Conservation (phyloP, 139 green algal genomes). For the Cymbomonas tetramitiformis region DNA sequence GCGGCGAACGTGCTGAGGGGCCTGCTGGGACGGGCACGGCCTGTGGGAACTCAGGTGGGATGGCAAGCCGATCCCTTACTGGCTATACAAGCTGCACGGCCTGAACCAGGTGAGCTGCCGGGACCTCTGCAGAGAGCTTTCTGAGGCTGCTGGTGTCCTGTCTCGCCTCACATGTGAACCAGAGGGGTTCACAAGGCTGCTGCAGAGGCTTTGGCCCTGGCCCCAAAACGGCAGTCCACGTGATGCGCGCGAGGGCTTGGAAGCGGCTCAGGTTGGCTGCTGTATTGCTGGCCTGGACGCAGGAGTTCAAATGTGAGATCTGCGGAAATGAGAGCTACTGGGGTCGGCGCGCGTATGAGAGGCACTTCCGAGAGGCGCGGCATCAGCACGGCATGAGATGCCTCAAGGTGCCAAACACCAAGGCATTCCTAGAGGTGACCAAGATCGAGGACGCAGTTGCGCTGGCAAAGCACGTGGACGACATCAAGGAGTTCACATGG, state of each 20-base stretch:
- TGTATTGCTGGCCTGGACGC: too few relatives aligned
- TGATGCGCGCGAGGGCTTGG: too few relatives aligned
- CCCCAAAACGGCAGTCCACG: too few relatives aligned
- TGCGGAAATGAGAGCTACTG: slow-evolving; percentile 85
- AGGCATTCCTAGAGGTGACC: slow-evolving; percentile 84
- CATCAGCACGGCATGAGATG: slow-evolving; percentile 81
- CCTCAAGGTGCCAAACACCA: slow-evolving; percentile 90
- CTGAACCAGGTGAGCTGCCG: too few relatives aligned
- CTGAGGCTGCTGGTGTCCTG: too few relatives aligned
- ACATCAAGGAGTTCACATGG: slow-evolving; percentile 25
- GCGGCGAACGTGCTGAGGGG: too few relatives aligned
- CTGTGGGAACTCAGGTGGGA: too few relatives aligned
- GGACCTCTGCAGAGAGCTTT: slow-evolving; percentile 14
- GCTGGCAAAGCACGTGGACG: slow-evolving; percentile 66
- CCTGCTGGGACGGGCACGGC: too few relatives aligned
- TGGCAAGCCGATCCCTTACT: slow-evolving; percentile 98
- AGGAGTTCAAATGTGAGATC: slow-evolving; percentile 92
- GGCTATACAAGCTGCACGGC: slow-evolving; percentile 98
- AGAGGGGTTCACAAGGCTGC: too few relatives aligned
- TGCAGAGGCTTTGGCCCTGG: too few relatives aligned
- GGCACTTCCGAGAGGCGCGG: slow-evolving; percentile 85
- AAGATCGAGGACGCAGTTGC: slow-evolving; percentile 70
- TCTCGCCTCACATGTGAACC: too few relatives aligned
- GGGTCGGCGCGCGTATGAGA: slow-evolving; percentile 85
- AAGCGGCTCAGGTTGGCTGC: too few relatives aligned